Evolutionary conservation across 2,329 filamentous ascomycete genomes (phyloP), one percentile per base, ranked within the genome.

Genomic region (Alternaria hordeiaustralica): DNA sequence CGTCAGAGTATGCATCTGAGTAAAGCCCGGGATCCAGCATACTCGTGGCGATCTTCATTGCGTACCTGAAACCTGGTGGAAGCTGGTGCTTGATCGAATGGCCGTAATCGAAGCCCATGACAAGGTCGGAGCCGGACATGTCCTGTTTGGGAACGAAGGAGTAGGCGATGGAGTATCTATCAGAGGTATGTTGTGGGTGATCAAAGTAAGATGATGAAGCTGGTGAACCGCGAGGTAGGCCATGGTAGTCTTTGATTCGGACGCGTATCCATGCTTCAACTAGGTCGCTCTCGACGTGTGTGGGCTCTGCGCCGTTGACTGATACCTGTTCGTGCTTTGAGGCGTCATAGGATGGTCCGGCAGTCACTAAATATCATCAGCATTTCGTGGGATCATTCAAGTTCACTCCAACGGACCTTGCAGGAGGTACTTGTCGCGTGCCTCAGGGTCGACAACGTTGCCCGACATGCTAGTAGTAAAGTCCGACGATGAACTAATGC

Each of bases 51-150:
- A 81, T 80, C 44, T 71, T 77, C 68, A 81, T 75, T 0, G 78
- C 78, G 25, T 74, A 74, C 4, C 69, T 72, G 59, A 79, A 79
- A 2, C 79, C 79, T 1, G 78, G 79, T 3, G 79, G 79, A 13
- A 81, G 60, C 8, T 79, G 72, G 50, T 81, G 78, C 51, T 70
- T 72, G 50, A 81, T 75, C 4, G 73, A 71, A 25, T 78, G 76
- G 54, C 75, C 76, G 44, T 79, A 80, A 63, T 81, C 78, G 49
- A 79, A 79, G 15, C 79, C 79, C 58, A 74, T 75, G 9, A 80
- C 69, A 4, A 78, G 51, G 21, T 80, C 76, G 5, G 64, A 66
- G 12, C 76, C 76, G 2, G 67, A 46, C 21, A 80, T 72, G 47
- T 76, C 65, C 5, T 57, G 62, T 55, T 79, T 79, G 2, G 78